These are phyloP conservation scores for Gossypium lobatum DNA, from an alignment of 441 rosid species.

Conservation along the genomic window DNA sequence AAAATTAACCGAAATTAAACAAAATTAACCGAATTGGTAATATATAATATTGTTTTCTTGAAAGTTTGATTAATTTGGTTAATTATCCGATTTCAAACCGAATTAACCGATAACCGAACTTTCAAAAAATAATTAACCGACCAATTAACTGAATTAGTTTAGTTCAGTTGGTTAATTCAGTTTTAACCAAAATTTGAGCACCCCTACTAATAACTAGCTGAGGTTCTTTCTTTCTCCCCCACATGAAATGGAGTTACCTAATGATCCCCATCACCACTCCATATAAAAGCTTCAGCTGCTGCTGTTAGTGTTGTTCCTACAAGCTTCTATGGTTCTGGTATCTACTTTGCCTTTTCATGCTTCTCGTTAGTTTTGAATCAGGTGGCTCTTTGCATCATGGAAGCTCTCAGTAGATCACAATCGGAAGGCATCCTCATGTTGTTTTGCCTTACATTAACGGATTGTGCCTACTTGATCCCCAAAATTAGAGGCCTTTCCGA, in stretches of 20 bases:
- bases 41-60: no score
- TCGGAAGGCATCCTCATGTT: conserved; percentile 29
- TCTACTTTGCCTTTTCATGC: conserved; percentile 43
- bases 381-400: conserved; percentile 79
- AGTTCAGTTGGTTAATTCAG: no score
- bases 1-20: no score
- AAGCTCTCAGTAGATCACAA: conserved; percentile 61
- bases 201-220: conserved; percentile 37
- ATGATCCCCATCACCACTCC: conserved; percentile 34
- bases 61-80: no score
- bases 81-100: no score
- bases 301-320: conserved; percentile 32
- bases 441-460: conserved; percentile 17
- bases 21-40: no score
- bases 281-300: conserved; percentile 21
- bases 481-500: conserved; percentile 63
- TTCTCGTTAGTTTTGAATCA: conserved; percentile 45
- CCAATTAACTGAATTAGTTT: no score
- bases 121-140: no score
- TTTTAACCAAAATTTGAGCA: no score
- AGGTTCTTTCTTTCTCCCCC: conserved; percentile 67
- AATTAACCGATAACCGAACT: no score
- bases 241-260: conserved; percentile 55
- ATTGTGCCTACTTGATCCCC: conserved; percentile 49
- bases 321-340: conserved; percentile 32